These are phyloP conservation scores for Talaromyces nanjingensis DNA, from an alignment of 495 filamentous ascomycete genomes.

Conservation along the genomic window DNA sequence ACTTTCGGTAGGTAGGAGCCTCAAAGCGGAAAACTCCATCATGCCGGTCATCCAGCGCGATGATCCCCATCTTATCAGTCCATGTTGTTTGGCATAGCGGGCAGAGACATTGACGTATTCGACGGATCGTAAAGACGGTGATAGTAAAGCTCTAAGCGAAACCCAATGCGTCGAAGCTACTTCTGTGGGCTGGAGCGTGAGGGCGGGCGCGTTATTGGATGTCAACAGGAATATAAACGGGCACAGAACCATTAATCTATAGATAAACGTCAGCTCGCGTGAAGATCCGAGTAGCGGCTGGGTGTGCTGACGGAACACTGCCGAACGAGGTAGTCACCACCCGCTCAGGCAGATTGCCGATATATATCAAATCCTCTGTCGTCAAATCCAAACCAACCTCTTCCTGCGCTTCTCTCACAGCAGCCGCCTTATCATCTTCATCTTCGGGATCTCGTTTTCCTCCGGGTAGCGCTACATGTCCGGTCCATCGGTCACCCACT, in stretches of 20 bases:
- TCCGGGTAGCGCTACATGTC: conserved; percentile 69
- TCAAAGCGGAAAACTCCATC: conserved; percentile 68
- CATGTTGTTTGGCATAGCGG: conserved; percentile 48
- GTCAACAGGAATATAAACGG: conserved; percentile 66
- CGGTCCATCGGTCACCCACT: conserved; percentile 67
- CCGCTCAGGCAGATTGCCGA: conserved; percentile 66
- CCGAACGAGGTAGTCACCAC: conserved; percentile 69
- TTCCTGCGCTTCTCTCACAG: conserved; percentile 62
- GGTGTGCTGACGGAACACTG: conserved; percentile 51
- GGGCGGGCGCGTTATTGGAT: conserved; percentile 46
- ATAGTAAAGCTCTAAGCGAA: conserved; percentile 56
- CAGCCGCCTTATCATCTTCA: conserved; percentile 55
- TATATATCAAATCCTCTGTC: conserved; percentile 44
- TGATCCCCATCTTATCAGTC: conserved; percentile 42
- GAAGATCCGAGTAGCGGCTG: not conserved
- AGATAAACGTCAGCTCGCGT: not conserved
- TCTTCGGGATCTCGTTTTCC: conserved; percentile 67
- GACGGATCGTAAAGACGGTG: conserved; percentile 53
- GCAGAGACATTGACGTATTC: conserved; percentile 61
- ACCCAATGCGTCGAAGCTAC: conserved; percentile 76
- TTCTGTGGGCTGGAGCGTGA: conserved; percentile 64
- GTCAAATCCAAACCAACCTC: conserved; percentile 65
- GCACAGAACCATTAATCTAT: conserved; percentile 69
- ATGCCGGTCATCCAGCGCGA: conserved; percentile 52
- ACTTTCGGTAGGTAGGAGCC: conserved; percentile 55